Evolutionary conservation across 2,329 filamentous ascomycete species (phyloP).

Genomic region (Alternaria hordeiaustralica): DNA sequence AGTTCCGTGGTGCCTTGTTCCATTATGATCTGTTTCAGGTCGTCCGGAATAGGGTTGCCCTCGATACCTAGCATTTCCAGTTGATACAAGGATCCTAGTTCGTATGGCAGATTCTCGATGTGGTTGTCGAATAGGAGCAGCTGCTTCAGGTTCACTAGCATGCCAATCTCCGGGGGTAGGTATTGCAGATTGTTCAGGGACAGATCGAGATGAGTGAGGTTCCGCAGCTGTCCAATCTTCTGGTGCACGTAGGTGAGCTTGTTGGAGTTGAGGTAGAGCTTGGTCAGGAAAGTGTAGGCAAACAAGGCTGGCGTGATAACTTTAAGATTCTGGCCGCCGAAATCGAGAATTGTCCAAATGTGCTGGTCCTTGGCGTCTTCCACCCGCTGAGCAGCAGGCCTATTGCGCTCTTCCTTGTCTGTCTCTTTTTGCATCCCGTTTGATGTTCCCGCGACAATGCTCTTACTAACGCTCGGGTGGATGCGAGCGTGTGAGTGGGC

Average conservation of each 20-base stretch:
- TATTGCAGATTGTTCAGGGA: slow-evolving; percentile 85
- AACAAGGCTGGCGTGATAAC: slow-evolving; percentile 82
- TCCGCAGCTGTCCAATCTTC: slow-evolving; percentile 80
- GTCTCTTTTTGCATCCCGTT: slow-evolving; percentile 58
- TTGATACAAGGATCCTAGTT: slow-evolving; percentile 87
- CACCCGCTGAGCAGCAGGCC: slow-evolving; percentile 65
- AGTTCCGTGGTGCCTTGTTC: slow-evolving; percentile 87
- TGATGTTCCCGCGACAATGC: slow-evolving; percentile 62
- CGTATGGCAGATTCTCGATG: slow-evolving; percentile 79
- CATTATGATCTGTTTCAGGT: slow-evolving; percentile 80
- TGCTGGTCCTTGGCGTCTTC: slow-evolving; percentile 60
- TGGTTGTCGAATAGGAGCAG: slow-evolving; percentile 90
- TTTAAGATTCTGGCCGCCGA: slow-evolving; percentile 93
- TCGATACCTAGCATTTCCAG: slow-evolving; percentile 90
- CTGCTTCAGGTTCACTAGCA: slow-evolving; percentile 91
- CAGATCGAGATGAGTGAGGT: slow-evolving; percentile 81
- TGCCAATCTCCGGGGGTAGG: slow-evolving; percentile 89
- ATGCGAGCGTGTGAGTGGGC: slow-evolving; percentile 76
- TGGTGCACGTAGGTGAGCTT: slow-evolving; percentile 81
- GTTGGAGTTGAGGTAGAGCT: slow-evolving; percentile 93
- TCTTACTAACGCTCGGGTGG: slow-evolving; percentile 73
- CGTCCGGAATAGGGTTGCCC: slow-evolving; percentile 82
- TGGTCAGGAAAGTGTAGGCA: slow-evolving; percentile 83
- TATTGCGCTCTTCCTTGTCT: slow-evolving; percentile 66
- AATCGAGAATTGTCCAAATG: slow-evolving; percentile 91